Evolutionary conservation across 768 basidiomycete genomes (phyloP).

Genomic region (Tylopilus subfusipes): DNA sequence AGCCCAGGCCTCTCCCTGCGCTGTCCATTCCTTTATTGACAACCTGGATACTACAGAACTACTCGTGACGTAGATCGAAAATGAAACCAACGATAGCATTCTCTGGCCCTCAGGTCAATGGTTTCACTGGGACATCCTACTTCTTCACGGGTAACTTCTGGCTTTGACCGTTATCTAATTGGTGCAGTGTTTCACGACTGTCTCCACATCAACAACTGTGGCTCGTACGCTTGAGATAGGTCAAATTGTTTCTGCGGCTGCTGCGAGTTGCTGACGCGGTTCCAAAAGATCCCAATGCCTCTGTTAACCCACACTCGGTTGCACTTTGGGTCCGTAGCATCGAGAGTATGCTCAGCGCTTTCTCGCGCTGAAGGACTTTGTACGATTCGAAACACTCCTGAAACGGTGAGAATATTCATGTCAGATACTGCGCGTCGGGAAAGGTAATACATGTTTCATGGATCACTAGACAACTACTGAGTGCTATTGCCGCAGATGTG

Average conservation of each 20-base stretch:
- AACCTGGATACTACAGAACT: too few species aligned
- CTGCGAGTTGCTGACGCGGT: too few species aligned
- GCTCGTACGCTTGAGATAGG: background rate
- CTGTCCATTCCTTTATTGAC: background rate
- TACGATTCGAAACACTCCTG: too few species aligned
- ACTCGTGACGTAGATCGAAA: too few species aligned
- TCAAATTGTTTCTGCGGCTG: too few species aligned
- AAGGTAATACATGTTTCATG: background rate
- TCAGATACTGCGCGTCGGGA: background rate
- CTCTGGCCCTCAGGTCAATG: too few species aligned
- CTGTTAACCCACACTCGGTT: too few species aligned
- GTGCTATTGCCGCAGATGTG: background rate
- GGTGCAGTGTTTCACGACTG: background rate
- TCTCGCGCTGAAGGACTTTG: background rate
- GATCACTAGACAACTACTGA: background rate
- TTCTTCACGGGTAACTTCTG: background rate
- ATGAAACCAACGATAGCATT: too few species aligned
- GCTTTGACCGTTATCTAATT: background rate
- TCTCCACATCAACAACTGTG: background rate
- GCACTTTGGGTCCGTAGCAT: too few species aligned
- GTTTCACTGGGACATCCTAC: too few species aligned
- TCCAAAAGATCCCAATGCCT: too few species aligned
- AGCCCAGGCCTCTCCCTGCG: constrained; percentile 2
- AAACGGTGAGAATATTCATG: background rate
- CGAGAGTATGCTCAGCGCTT: too few species aligned